A percentile compares a stretch with the other conserved stretches of the same genome.
phyloP scores from a whole-genome alignment of 2,329 filamentous ascomycete species.

The Orbilia ellipsospora region DNA sequence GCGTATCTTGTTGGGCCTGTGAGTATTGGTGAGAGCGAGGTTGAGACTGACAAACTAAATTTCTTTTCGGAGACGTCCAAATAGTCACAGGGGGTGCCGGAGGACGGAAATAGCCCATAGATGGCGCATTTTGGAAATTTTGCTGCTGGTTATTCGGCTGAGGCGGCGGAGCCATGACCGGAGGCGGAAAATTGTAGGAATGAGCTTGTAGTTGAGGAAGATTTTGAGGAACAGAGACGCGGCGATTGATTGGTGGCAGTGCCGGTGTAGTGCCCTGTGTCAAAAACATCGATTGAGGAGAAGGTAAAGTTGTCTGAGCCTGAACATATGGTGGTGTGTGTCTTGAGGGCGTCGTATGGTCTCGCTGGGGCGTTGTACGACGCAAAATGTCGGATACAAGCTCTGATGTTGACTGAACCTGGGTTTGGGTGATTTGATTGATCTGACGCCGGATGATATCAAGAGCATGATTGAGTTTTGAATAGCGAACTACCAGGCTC shows the following conservation, averaged over 20 bases:
- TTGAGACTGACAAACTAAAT: neutral
- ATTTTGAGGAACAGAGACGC: constrained; percentile 7
- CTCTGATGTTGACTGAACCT: constrained; percentile 31
- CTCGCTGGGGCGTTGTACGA: constrained; percentile 12
- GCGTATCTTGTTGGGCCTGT: constrained; percentile 1
- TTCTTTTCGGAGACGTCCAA: constrained; percentile 1
- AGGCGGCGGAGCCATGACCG: constrained; percentile 31
- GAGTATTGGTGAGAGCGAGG: constrained; percentile 5
- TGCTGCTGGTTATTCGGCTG: constrained; percentile 20
- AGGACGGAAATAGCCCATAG: constrained; percentile 18
- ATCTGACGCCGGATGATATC: constrained; percentile 40
- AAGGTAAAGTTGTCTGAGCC: neutral
- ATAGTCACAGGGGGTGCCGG: neutral
- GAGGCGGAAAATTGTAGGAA: neutral
- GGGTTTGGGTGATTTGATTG: constrained; percentile 34
- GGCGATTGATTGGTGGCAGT: constrained; percentile 1
- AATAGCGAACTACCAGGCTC: constrained; percentile 31
- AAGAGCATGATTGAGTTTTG: constrained; percentile 34
- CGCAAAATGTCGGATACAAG: constrained; percentile 37
- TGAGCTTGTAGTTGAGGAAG: constrained; percentile 13
- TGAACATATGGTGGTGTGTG: neutral
- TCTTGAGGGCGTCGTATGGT: constrained; percentile 9
- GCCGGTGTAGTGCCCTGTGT: constrained; percentile 9
- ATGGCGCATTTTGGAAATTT: neutral
- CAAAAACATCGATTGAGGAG: neutral